Evolutionary conservation across 352 stramenopile genomes (phyloP), one percentile per base, ranked within the genome.

Genomic region (Nothophytophthora sp.): DNA sequence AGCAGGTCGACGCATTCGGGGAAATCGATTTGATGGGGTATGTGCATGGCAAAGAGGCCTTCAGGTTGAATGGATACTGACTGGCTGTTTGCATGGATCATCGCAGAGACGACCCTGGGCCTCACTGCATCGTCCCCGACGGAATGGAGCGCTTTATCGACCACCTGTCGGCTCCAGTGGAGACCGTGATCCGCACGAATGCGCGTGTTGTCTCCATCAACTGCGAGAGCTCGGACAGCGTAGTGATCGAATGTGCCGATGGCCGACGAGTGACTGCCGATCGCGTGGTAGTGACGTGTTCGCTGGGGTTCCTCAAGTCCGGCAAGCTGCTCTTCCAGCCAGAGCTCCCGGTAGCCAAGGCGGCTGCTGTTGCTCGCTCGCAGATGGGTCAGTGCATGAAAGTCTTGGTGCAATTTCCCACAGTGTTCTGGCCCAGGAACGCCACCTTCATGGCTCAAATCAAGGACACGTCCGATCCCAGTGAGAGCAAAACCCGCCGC

Each of bases 341-440:
- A 15, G 35, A 55, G 6, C 50, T 89, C 4, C 76, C 75, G 20
- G n/a, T 25, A 12, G 42, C 30, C 4, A 91, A 89, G 44, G 47
- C 54, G 16, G 29, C 52, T 27, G 70, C 44, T 12, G 73, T 89
- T 28, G 34, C 70, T 22, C 46, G 67, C 8, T 82, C 77, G 5
- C 56, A 62, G 35, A 86, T 86, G 64, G 76, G 75, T 5, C 67
- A 81, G 32, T 87, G 84, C 43, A 87, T 90, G 73, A 90, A 89
- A 49, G 55, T 90, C 9, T 46, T 89, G 22, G 50, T 92, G 29
- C 66, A 84, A 27, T 92, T 90, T 35, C 74, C 71, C 0, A 27
- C 64, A 5, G 63, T 68, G 4, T 89, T 91, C 36, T 89, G 77
- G 80, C 60, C 68, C 7, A 39, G 63, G 22, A 41, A 70, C 18